Base-by-base conservation (phyloP, 2,329 filamentous ascomycete species). In the Diplodia intermedia region DNA sequence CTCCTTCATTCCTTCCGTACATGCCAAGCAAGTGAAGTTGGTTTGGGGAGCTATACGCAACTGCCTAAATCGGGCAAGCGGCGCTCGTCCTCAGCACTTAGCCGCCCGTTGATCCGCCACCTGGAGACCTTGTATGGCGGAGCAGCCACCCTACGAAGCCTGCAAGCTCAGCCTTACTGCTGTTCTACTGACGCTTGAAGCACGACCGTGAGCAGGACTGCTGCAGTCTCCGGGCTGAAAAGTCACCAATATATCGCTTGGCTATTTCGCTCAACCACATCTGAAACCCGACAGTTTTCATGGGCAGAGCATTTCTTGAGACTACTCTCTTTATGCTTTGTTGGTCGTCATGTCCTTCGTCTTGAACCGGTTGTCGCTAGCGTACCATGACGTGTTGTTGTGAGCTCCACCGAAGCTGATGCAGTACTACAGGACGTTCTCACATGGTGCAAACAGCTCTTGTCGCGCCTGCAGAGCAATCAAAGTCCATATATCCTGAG, bases 1-100 rank as follows among this genome's bases (percentile, higher is more conserved):
- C 33, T n/a, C 14, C 15, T 20, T 18, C 50, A 50, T 50, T 52
- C 11, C 50, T n/a, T 4, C 47, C 52, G 52, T 63, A 38, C 31
- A 26, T 36, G 60, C 60, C 60, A 63, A 63, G 60, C 20, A 14
- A 26, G 14, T 33, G 6, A 33, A 52, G 60, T 63, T 15, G 18
- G 57, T n/a, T 40, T 38, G 26, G 43, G 43, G 43, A 36, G 29
- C n/a, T 63, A 63, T 63, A 52, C 29, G 26, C 47, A 52, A 63
- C 60, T 63, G 47, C 60, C 60, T 63, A 50, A 63, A 52, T 12
- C 1, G 40, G 60, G 29, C 43, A 63, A 52, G 60, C 31, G 43
- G n/a, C 43, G 47, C 47, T 52, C 36, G 60, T 38, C 47, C 3
- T 4, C 20, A 43, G 31, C 9, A 52, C 43, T 63, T 63, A 31